Evolutionary conservation across 2,329 filamentous ascomycete species (phyloP), one percentile per base, ranked within the genome.

Genomic region (Fusarium sp.): DNA sequence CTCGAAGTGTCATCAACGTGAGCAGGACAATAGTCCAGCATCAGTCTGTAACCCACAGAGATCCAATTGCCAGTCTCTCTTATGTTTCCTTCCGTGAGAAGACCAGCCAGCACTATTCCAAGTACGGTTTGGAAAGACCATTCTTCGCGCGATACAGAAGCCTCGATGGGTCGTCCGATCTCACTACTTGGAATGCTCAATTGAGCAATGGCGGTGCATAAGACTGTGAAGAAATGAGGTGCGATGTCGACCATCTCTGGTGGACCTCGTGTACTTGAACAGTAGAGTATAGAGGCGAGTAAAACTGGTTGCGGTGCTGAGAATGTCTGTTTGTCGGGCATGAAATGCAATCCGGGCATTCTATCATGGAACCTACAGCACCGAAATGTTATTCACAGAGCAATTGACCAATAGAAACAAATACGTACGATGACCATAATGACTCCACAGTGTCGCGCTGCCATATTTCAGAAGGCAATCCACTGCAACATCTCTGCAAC

Each of bases 61-160:
- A 63, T 63, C 61, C 61, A 63, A n/a, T 63, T 63, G 1, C 59
- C 61, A 2, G 59, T 63, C 13, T 63, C 61, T 2, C 61, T 46
- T 0, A 63, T 57, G 1, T 63, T 63, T 0, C 61, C 61, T 4
- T 63, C 59, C 1, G 61, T 63, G 1, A 63, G 4, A 4, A 63
- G 41, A 0, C 61, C 61, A 3, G 61, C 50, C 0, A 63, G 59
- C 1, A 63, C 61, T 11, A 63, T 63, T 1, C 59, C 59, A 2
- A 63, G 37, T 1, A 63, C 61, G 10, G 61, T 63, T 7, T 63
- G 61, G 4, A 63, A 63, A 23, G 61, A 50, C 59, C 59, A 63
- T 20, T 63, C 59, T 11, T 63, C 61, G 14, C 40, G 37, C 1
- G 59, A 57, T 11, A 63, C 61, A 3, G 49, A 34, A 6, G 25